Percentiles rank a stretch among this genome's conserved stretches.
Evolutionary conservation across 2,329 filamentous ascomycete genomes (phyloP).

Genomic region (Ilyonectria destructans): DNA sequence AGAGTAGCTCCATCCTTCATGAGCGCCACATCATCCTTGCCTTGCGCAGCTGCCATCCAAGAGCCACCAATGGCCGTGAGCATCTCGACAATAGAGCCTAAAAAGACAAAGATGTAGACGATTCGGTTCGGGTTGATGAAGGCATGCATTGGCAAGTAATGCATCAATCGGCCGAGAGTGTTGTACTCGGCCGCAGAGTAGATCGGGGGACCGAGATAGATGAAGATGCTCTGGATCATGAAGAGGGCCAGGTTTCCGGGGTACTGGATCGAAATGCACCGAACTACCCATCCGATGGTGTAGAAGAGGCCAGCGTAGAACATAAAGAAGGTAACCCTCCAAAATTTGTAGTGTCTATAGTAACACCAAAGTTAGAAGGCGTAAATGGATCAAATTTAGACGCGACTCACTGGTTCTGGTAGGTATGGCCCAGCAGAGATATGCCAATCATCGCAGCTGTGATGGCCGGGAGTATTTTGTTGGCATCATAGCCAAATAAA

Average conservation of each 20-base stretch:
- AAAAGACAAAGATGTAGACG: conserved; percentile 49
- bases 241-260: conserved; percentile 43
- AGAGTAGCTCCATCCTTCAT: conserved; percentile 71
- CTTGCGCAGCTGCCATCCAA: conserved; percentile 46
- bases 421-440: conserved; percentile 35
- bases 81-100: conserved; percentile 43
- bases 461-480: conserved; percentile 43
- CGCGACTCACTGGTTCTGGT: conserved; percentile 41
- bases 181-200: conserved; percentile 49
- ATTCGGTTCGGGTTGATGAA: conserved; percentile 47
- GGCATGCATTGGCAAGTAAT: conserved; percentile 48
- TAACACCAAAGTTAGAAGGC: background rate
- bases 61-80: conserved; percentile 45
- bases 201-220: conserved; percentile 45
- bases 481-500: conserved; percentile 47
- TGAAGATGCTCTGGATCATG: conserved; percentile 47
- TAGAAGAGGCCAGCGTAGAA: conserved; percentile 47
- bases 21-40: conserved; percentile 65
- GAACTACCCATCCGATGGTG: conserved; percentile 40
- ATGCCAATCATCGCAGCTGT: conserved; percentile 40
- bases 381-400: background rate
- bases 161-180: conserved; percentile 47
- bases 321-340: conserved; percentile 49
- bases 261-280: conserved; percentile 40
- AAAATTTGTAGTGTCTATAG: conserved; percentile 44